phyloP scores from a whole-genome alignment of 257 asterid species.

The Ajuga chamaepitys region DNA sequence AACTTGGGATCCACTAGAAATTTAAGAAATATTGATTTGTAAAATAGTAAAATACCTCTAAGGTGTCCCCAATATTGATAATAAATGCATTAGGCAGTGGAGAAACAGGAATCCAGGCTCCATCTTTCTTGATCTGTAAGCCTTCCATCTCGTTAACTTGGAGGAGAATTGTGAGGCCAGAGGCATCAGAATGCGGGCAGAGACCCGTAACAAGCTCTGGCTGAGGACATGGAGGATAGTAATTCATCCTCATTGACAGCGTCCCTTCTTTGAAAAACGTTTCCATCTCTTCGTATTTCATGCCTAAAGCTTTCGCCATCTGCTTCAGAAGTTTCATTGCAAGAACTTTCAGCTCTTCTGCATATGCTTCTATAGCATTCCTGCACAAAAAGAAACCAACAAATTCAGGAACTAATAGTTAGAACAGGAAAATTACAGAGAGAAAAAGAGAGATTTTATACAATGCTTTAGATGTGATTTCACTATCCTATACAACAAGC shows the following conservation, averaged over 20 bases:
- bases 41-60: slow-evolving; percentile 25
- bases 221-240: slow-evolving; percentile 51
- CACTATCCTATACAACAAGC: too few species aligned
- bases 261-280: slow-evolving; percentile 23
- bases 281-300: slow-evolving; percentile 31
- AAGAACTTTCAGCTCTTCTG: slow-evolving; percentile 26
- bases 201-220: slow-evolving; percentile 48
- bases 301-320: slow-evolving; percentile 33
- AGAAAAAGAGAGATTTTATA: too few species aligned
- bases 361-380: slow-evolving; percentile 42
- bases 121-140: slow-evolving; percentile 42
- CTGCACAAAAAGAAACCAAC: slow-evolving; percentile 21
- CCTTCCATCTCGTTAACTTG: slow-evolving; percentile 41
- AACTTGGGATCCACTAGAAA: background rate
- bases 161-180: slow-evolving; percentile 39
- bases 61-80: slow-evolving; percentile 36
- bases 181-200: slow-evolving; percentile 39
- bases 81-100: slow-evolving; percentile 41
- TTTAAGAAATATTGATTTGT: too few species aligned
- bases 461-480: too few species aligned
- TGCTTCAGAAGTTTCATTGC: slow-evolving; percentile 29
- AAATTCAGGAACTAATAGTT: too few species aligned
- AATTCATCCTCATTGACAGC: slow-evolving; percentile 48
- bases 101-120: slow-evolving; percentile 36
- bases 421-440: too few species aligned